A percentile compares a stretch with the other conserved stretches of the same genome.
These are phyloP conservation scores for Alternaria solani DNA, from an alignment of 2,329 filamentous ascomycete species.

Conservation along the genomic window DNA sequence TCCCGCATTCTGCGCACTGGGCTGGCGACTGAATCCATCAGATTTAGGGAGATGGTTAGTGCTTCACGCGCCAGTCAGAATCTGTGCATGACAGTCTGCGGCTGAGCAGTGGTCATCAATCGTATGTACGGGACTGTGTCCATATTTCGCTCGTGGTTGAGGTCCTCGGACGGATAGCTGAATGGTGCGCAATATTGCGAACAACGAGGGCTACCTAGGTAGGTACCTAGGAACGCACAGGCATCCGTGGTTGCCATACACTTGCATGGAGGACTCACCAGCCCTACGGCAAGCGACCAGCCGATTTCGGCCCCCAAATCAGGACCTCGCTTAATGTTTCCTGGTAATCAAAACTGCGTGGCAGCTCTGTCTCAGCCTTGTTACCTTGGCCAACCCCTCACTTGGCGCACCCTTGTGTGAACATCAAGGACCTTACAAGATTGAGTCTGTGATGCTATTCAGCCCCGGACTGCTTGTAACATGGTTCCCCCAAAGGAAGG, in stretches of 20 bases:
- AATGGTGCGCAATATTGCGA: not conserved
- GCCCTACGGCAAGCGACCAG: not conserved
- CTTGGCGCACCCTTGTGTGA: no score
- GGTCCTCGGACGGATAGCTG: accelerated
- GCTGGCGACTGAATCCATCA: not conserved
- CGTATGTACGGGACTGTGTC: not conserved
- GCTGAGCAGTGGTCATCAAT: not conserved
- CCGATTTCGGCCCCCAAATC: not conserved
- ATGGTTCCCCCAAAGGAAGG: not conserved
- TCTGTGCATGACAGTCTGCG: not conserved
- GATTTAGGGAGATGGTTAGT: not conserved
- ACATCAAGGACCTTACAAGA: not conserved
- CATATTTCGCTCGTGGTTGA: no score
- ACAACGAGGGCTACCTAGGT: not conserved
- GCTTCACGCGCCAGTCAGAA: not conserved
- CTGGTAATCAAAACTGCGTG: not conserved
- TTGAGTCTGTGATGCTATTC: not conserved
- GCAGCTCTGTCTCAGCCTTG: not conserved
- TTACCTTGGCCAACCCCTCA: not conserved
- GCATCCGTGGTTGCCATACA: not conserved
- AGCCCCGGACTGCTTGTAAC: not conserved
- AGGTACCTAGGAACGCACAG: not conserved
- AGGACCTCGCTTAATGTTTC: not conserved
- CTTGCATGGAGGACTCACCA: not conserved
- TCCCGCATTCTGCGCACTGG: not conserved